A percentile compares a stretch with the other conserved stretches of the same genome.
Conservation (phyloP, 2,329 filamentous ascomycete genomes). For the Calonectria montana region DNA sequence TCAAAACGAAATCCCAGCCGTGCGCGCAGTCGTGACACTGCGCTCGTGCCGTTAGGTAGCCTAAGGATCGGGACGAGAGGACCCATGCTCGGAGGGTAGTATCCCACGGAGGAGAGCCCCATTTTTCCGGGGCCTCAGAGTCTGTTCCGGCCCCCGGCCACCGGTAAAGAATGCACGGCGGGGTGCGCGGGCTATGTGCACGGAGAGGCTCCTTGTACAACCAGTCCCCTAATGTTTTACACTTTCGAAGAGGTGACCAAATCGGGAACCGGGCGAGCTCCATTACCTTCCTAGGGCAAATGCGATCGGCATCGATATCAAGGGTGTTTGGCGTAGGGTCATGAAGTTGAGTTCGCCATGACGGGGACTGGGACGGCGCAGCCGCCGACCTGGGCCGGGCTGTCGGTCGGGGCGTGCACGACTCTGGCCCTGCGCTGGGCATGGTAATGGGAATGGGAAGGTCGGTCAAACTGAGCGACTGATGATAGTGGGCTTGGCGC, state of each 20-base stretch:
- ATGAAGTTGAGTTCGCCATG: constrained; percentile 13
- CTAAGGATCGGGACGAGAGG: constrained; percentile 8
- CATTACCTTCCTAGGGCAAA: not conserved
- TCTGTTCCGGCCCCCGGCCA: constrained; percentile 16
- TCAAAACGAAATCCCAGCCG: constrained; percentile 4
- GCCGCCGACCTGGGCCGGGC: constrained; percentile 2
- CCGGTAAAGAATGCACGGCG: constrained; percentile 10
- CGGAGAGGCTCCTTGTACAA: not conserved
- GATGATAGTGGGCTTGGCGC: constrained; percentile 7
- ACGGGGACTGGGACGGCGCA: constrained; percentile 8
- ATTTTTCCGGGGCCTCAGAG: constrained; percentile 17
- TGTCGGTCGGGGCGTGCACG: not conserved
- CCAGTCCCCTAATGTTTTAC: not conserved
- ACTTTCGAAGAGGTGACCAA: not conserved
- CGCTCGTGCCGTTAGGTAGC: constrained; percentile 9
- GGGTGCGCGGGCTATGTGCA: not conserved
- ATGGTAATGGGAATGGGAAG: not conserved
- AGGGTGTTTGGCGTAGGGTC: constrained; percentile 1
- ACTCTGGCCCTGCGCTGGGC: not conserved
- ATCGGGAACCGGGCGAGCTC: constrained; percentile 7
- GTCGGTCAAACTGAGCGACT: constrained; percentile 1
- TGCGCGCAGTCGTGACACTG: constrained; percentile 11
- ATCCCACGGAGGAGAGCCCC: constrained; percentile 15
- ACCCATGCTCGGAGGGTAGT: constrained; percentile 3
- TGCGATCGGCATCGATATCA: constrained; percentile 21